Percentiles rank a stretch among this genome's conserved stretches.
Evolutionary conservation across 2,329 filamentous ascomycete genomes (phyloP).

Genomic region (Aspergillus transmontanensis): DNA sequence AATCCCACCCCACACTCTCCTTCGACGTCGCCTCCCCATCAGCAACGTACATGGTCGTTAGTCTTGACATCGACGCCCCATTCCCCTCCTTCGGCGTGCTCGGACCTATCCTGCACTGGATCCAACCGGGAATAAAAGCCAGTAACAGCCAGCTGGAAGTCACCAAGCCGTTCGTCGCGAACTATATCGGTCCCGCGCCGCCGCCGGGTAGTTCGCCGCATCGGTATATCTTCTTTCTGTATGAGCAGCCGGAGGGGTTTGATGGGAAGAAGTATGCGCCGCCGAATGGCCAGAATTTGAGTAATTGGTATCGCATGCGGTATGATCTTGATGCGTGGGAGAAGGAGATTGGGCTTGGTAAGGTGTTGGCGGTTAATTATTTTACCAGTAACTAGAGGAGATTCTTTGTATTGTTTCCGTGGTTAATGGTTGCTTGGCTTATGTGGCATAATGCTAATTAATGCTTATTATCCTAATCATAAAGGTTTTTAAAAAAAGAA

Average conservation of each 20-base stretch:
- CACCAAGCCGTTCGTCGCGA: slow-evolving; percentile 28
- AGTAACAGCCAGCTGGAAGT: background rate
- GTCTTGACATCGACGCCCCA: slow-evolving; percentile 35
- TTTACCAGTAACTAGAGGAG: slow-evolving; percentile 32
- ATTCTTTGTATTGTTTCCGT: fast-evolving
- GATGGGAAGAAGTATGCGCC: slow-evolving; percentile 37
- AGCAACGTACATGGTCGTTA: slow-evolving; percentile 29
- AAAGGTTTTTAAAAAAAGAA: too few species aligned
- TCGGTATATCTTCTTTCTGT: slow-evolving; percentile 55
- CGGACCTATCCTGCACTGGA: slow-evolving; percentile 37
- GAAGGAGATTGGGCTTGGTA: slow-evolving; percentile 36
- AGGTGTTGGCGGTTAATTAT: slow-evolving; percentile 42
- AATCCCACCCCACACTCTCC: slow-evolving; percentile 22
- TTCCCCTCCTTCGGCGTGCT: slow-evolving; percentile 31
- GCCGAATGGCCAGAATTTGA: slow-evolving; percentile 38
- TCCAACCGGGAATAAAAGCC: slow-evolving; percentile 28
- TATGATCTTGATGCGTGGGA: slow-evolving; percentile 48
- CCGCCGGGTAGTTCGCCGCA: slow-evolving; percentile 51
- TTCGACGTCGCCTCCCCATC: slow-evolving; percentile 18
- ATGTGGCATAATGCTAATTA: too few species aligned
- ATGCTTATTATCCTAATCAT: too few species aligned
- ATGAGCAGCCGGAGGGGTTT: slow-evolving; percentile 50
- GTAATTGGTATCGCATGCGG: slow-evolving; percentile 42
- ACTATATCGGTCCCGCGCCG: slow-evolving; percentile 52
- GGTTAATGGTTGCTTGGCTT: too few species aligned